Base-by-base conservation (phyloP, 768 basidiomycete species). In the Lentinula boryana region DNA sequence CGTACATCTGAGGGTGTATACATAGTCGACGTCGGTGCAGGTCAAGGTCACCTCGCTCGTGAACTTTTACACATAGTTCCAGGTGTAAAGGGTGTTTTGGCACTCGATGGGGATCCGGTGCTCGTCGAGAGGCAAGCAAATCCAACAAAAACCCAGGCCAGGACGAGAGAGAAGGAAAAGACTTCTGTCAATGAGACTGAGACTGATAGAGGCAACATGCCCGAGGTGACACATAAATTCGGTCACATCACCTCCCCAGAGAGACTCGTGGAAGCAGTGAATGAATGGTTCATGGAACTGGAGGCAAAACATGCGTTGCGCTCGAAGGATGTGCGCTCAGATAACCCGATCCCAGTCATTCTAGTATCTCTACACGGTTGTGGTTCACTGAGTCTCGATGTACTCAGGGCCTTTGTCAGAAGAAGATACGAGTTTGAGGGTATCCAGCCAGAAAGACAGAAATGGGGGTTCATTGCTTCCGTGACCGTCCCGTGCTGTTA, bases 401-500 rank as follows among this genome's bases (percentile, higher is more conserved):
- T 89, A 27, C 66, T 89, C 49, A 84, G 87, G 35, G 78, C 82
- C 49, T 82, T 82, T 64, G 60, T 80, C 65, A 65, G 66, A 12
- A 65, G 64, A 71, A 69, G 33, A 13, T 58, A 40, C 15, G 16
- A 13, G 18, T 46, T 18, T 2, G 12, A 56, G 55, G 53, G 12
- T 33, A 56, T 52, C n/a, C 61, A 53, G 54, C 43, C 21, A 61
- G 55, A 55, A 52, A 59, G n/a, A 48, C 23, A 12, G 13, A 54
- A 41, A 63, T 89, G 88, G 88, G 70, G 65, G 46, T 77, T 84
- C 4, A 74, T 76, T 15, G 84, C 76, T 2, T 75, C 82, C 0
- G 78, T 88, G 46, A 78, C 84, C 7, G 88, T 91, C 15, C 89
- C 90, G 3, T 92, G 90, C 63, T 92, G 90, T 69, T 92, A 91